Evolutionary conservation across 169 alveolate genomes (phyloP), one percentile per base, ranked within the genome.

Genomic region (Plasmodium knowlesi): DNA sequence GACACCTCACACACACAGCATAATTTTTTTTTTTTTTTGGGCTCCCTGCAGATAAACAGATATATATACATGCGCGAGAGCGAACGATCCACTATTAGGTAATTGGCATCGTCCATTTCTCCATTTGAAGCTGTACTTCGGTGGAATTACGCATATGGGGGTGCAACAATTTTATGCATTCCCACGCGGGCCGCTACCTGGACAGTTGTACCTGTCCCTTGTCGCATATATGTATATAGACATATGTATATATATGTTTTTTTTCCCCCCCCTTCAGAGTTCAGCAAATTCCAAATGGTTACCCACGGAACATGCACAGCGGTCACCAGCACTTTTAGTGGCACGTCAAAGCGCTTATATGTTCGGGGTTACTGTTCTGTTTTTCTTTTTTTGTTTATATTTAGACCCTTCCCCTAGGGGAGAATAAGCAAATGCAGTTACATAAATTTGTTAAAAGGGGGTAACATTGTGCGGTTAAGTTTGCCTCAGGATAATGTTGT

Each of bases 51-150:
- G 93, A 78, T 86, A n/a, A 86, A 86, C 80, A 86, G 79, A 78
- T 86, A 86, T 14, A 86, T 86, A 86, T 86, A 74, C 43, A 86
- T 86, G 93, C 32, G 93, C 2, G 93, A 86, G 22, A 73, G 93
- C 54, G 93, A 86, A 32, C 82, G 93, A 3, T 86, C 93, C 32
- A 74, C 79, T 22, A 86, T 86, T 74, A 86, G 93, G 93, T 86
- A 28, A 72, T 84, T 61, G 10, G 39, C 30, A 8, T 61, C 14
- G 41, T 67, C 50, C 22, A 32, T 32, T 16, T 28, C 43, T 25
- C 28, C 34, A 12, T 16, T 0, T 43, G 73, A 67, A 67, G 30
- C 43, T 37, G n/a, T 12, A 19, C 32, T 32, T 30, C 14, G 14
- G 43, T 74, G 43, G 61, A 73, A 28, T 5, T 16, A 46, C 46